These are phyloP conservation scores for Trichoderma lentiforme DNA, from an alignment of 2,329 filamentous ascomycete species.

Conservation along the genomic window DNA sequence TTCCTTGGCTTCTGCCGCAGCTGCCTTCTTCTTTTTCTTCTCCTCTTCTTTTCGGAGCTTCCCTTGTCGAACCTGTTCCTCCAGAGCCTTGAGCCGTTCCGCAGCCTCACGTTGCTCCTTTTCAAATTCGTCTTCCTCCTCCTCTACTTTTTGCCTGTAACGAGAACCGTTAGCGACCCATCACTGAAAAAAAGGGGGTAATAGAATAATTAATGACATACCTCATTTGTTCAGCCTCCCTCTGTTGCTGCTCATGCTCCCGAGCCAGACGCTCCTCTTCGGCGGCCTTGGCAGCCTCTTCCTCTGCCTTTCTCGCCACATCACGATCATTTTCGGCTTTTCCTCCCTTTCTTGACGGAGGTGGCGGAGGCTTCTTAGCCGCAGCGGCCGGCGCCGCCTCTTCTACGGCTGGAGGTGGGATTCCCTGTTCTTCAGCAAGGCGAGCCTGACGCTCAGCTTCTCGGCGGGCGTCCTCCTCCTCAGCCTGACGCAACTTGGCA, in stretches of 20 bases:
- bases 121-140: constrained; percentile 76
- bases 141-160: constrained; percentile 65
- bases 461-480: constrained; percentile 87
- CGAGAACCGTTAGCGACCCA: constrained; percentile 27
- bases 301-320: constrained; percentile 57
- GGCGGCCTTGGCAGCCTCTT: constrained; percentile 55
- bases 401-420: constrained; percentile 55
- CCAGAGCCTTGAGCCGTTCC: constrained; percentile 79
- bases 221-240: constrained; percentile 74
- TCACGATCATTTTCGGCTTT: constrained; percentile 60
- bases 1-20: constrained; percentile 79
- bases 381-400: constrained; percentile 42
- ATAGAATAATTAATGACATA: constrained; percentile 52
- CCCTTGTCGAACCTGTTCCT: constrained; percentile 89
- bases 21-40: constrained; percentile 87
- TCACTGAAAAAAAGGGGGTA: background rate
- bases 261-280: constrained; percentile 64
- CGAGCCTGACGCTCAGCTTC: constrained; percentile 84
- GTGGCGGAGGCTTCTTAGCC: constrained; percentile 68
- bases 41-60: constrained; percentile 97
- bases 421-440: constrained; percentile 71
- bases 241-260: constrained; percentile 73
- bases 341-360: constrained; percentile 69
- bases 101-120: constrained; percentile 77
- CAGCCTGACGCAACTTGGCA: constrained; percentile 81